Evolutionary conservation across 2,329 filamentous ascomycete genomes (phyloP), one percentile per base, ranked within the genome.

Genomic region (Colletotrichum scovillei): DNA sequence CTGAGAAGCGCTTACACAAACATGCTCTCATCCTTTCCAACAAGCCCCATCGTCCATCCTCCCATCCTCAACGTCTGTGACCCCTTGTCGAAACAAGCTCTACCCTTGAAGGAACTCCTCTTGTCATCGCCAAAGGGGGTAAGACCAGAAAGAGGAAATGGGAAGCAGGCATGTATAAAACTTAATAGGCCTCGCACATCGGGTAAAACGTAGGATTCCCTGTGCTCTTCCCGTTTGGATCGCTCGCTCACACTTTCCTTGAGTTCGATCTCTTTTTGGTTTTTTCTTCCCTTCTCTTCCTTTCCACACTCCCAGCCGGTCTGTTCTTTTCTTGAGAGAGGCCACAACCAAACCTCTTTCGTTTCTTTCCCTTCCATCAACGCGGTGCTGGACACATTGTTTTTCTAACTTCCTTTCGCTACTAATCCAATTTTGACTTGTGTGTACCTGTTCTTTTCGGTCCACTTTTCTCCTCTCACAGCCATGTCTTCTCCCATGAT

Each of bases 401-500:
- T 57, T 49, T 19, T 35, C 55, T 22, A 16, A 16, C 28, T 32
- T 63, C 11, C 22, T 7, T 46, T 30, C 32, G 19, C 24, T 42
- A 19, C 11, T 65, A 8, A 60, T 71, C 75, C 75, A 70, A 74
- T 67, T 67, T n/a, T 63, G 67, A 63, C 71, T 65, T 6, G 7
- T 28, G 12, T 28, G 14, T 16, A 56, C 72, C 69, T 68, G 68
- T 76, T 70, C 74, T 67, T 72, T 74, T 75, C 68, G 56, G 64
- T 69, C 60, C 70, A 63, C 67, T 63, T 68, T 63, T 73, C 73
- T 74, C 75, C 71, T 73, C 76, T 75, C 76, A 59, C 67, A 78
- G 83, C 76, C 30, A 85, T 85, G 83, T 77, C 78, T 75, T 80
- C 80, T 46, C 78, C 78, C 66, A 78, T 79, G 42, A n/a, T 49